These are phyloP conservation scores for Aspergillus brunneoviolaceus DNA, from an alignment of 2,329 filamentous ascomycete species.

Conservation along the genomic window DNA sequence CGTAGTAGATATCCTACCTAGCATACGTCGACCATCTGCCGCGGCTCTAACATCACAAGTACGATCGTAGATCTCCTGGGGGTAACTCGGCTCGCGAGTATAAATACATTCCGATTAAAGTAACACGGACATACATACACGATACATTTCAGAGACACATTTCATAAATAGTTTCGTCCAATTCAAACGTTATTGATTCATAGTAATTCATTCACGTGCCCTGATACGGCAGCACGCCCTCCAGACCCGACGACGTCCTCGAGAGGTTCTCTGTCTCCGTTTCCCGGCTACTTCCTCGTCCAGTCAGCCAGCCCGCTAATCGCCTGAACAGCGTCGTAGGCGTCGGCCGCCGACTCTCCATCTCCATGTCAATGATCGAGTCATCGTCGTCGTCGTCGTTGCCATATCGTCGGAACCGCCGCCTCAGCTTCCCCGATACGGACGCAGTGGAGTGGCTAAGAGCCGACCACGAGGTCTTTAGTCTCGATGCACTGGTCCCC, in stretches of 20 bases:
- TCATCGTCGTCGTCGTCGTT: background rate
- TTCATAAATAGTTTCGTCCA: no score
- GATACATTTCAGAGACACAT: no score
- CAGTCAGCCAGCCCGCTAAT: background rate
- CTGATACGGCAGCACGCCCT: background rate
- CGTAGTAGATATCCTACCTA: no score
- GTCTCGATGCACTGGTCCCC: conserved; percentile 1
- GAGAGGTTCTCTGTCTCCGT: background rate
- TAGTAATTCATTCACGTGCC: background rate
- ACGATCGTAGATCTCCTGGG: no score
- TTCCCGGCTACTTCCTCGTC: background rate
- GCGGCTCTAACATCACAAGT: no score
- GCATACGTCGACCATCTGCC: no score
- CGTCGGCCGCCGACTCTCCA: background rate
- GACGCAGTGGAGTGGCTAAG: background rate
- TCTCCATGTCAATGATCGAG: background rate
- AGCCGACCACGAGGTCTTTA: conserved; percentile 10
- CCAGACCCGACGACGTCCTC: background rate
- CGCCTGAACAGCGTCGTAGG: background rate
- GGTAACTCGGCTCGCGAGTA: no score
- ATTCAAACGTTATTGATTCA: no score
- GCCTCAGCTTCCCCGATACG: background rate
- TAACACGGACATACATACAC: background rate
- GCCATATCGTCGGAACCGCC: background rate
- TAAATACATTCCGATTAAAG: no score